Evolutionary conservation across 805 yeast genomes (phyloP).

Genomic region (Maudiozyma turicensis): DNA sequence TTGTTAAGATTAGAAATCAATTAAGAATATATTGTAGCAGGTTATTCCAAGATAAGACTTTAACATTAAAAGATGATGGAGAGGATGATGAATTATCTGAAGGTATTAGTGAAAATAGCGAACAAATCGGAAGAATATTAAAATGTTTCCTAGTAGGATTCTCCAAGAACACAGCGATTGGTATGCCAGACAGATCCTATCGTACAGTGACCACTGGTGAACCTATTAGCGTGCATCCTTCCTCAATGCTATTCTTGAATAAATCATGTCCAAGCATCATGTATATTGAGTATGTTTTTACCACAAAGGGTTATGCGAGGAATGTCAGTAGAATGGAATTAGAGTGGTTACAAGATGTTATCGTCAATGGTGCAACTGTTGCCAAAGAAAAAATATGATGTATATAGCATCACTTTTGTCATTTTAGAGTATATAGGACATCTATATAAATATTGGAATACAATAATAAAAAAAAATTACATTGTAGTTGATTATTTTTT

Average conservation of each 20-base stretch:
- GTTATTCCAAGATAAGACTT: constrained; percentile 4
- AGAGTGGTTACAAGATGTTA: constrained; percentile 77
- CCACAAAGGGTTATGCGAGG: constrained; percentile 88
- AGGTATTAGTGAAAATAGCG: constrained; percentile 20
- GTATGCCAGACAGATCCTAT: constrained; percentile 89
- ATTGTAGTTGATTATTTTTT: constrained; percentile 34
- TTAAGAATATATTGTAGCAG: constrained; percentile 29
- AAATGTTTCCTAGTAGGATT: constrained; percentile 79
- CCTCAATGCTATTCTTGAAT: constrained; percentile 72
- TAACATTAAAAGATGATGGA: not conserved
- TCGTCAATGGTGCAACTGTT: constrained; percentile 23
- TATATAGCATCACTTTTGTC: too few species aligned
- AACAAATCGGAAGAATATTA: constrained; percentile 40
- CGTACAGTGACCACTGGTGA: constrained; percentile 81
- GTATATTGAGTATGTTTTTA: constrained; percentile 91
- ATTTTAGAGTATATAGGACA: not conserved
- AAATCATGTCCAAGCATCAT: constrained; percentile 73
- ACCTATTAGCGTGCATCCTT: constrained; percentile 80
- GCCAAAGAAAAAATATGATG: constrained; percentile 5
- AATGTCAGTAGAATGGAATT: constrained; percentile 73
- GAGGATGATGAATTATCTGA: constrained; percentile 5
- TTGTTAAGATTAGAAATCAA: constrained; percentile 64
- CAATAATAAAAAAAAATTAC: not conserved
- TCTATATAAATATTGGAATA: not conserved
- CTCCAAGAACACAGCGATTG: constrained; percentile 83